Base-by-base conservation (phyloP, 1,284 basidiomycete genomes). In the Cutaneotrichosporon daszewskae region DNA sequence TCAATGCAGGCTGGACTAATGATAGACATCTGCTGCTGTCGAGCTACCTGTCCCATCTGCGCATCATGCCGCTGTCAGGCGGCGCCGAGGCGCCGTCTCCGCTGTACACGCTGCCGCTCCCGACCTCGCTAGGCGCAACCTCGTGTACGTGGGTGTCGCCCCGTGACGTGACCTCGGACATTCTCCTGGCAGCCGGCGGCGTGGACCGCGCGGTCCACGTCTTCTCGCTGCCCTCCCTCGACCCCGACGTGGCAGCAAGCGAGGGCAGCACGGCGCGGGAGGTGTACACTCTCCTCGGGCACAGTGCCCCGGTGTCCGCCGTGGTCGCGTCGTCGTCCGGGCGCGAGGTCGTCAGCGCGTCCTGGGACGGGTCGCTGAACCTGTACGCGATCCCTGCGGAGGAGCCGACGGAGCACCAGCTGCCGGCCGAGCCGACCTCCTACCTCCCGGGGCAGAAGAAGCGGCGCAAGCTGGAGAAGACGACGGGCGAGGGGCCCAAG, bases 201-300 rank as follows among this genome's bases (percentile, higher is more conserved):
- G 89, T 91, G 35, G 91, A 96, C 66, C 79, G 88, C 29, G 83
- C 84, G 0, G 79, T 79, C 0, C 81, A 79, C 39, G 72, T 88
- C 32, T 83, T 78, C 16, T 75, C 73, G 45, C 51, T 86, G 27
- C 73, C 64, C 63, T 69, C 62, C 70, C 45, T 70, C 42, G 40
- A 58, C 56, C 40, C 71, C 51, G 45, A 71, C 58, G 45, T 50
- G 6, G 43, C 57, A 18, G 55, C 68, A 40, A 50, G 68, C 7
- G 69, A 73, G 43, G 59, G 40, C 18, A 36, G 75, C 0, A 69
- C 84, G 7, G 76, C 83, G 2, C 79, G 53, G 23, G 71, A 71
- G 45, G 16, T 69, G 13, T 68, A 71, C 54, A 68, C 79, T 0
- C 76, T 87, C 1, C 81, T 86, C 59, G 75, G 90, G 5, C 86